Base-by-base conservation (phyloP, 768 basidiomycete species). In the Boletus coccyginus region DNA sequence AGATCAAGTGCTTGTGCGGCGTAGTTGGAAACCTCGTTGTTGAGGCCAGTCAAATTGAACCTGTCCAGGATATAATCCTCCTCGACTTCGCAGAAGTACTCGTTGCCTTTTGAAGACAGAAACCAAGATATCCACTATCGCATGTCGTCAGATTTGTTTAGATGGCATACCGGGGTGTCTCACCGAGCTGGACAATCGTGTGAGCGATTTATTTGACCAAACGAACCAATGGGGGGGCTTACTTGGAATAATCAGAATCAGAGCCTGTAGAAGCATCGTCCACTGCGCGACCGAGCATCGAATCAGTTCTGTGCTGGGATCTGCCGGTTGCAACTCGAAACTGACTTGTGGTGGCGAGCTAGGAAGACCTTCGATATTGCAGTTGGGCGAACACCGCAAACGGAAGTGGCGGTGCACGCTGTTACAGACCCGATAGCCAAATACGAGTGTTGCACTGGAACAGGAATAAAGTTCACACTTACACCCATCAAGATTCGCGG, bases 41-140 rank as follows among this genome's bases (percentile, higher is more conserved):
- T 97, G 50, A 98, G 81, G 5, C 97, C 96, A 3, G 97, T 99
- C 54, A 99, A 79, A 74, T 99, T 98, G 83, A 99, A 98, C 50
- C 95, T 85, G 75, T 98, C 96, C 53, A 97, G 81, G 66, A 99
- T 98, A 72, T 98, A 98, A 74, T 98, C 96, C 68, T 98, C 97
- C 70, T 98, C 97, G 59, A 98, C 94, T 78, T 98, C 95, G 73
- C 96, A 97, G 67, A 98, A 98, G 77, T 99, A 99, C 77, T 99
- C 97, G 71, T 99, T 98, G 55, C 97, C 95, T 71, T 97, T 97
- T 19, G 93, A 94, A 21, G 92, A 92, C 7, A 98, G 78, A 67
- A 98, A 97, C 94, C 94, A 98, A 5, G 94, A 93, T 63, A 96
- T 95, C 94, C 94, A 98, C 92, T 95, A 62, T 14, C 61, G 24